phyloP scores from a whole-genome alignment of 1,284 basidiomycete genomes.

The Sparassis latifolia region DNA sequence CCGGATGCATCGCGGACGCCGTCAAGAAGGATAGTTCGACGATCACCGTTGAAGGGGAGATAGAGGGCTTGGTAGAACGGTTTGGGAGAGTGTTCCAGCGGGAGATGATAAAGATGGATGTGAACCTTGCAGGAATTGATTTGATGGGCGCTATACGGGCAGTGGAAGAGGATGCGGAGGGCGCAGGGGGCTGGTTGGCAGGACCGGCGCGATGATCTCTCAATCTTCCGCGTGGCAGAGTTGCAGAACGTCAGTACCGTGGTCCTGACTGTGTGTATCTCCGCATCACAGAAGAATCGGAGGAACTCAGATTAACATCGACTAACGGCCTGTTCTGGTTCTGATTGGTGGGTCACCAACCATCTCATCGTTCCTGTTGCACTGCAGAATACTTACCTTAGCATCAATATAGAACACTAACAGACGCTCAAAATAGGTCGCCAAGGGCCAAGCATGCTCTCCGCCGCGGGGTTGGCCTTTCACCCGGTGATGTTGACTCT shows the following conservation, averaged over 20 bases:
- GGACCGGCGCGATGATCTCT: conserved; percentile 5
- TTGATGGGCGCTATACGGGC: conserved; percentile 42
- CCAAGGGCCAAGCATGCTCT: too few species aligned
- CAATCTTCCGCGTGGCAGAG: not conserved
- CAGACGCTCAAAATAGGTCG: too few species aligned
- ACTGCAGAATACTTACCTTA: too few species aligned
- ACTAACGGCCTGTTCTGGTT: too few species aligned
- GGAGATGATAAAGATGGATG: conserved; percentile 45
- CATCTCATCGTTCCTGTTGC: too few species aligned
- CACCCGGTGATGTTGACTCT: too few species aligned
- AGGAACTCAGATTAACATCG: not conserved
- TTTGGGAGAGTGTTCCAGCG: conserved; percentile 52
- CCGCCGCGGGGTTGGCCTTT: too few species aligned
- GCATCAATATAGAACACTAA: too few species aligned
- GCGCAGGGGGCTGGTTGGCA: conserved; percentile 13
- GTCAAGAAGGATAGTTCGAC: conserved; percentile 18
- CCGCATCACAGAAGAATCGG: not conserved
- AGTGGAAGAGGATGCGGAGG: conserved; percentile 21
- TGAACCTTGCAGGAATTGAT: conserved; percentile 37
- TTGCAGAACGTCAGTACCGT: not conserved
- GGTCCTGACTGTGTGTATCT: not conserved
- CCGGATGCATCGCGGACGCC: conserved; percentile 56
- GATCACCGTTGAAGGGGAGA: conserved; percentile 30
- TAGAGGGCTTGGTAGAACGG: conserved; percentile 42
- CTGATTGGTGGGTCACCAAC: too few species aligned